Evolutionary conservation across 2,329 filamentous ascomycete species (phyloP).

Genomic region (Neonectria neomacrospora): DNA sequence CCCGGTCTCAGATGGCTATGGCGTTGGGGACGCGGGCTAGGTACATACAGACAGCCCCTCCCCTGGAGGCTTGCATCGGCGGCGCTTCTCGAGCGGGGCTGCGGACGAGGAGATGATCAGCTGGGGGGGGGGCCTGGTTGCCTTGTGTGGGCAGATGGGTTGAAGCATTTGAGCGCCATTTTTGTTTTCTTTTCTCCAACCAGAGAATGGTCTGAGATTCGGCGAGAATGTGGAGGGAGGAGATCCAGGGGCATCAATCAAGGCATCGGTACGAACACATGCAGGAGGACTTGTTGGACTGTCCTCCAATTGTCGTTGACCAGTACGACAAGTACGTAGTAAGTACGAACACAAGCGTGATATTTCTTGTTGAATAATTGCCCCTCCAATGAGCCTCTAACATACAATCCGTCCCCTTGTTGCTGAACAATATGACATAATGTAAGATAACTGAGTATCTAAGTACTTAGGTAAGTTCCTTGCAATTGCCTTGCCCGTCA

Average conservation of each 20-base stretch:
- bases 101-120: constrained; percentile 17
- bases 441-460: no score
- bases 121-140: constrained; percentile 13
- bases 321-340: no score
- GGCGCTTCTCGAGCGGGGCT: constrained; percentile 20
- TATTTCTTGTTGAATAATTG: background rate
- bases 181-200: constrained; percentile 12
- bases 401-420: background rate
- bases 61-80: constrained; percentile 5
- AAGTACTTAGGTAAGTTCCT: background rate
- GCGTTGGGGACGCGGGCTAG: background rate
- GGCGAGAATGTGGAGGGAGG: constrained; percentile 4
- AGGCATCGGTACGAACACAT: background rate
- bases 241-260: constrained; percentile 2
- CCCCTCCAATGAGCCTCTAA: background rate
- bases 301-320: background rate
- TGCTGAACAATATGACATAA: background rate
- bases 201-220: constrained; percentile 16
- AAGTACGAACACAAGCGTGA: no score
- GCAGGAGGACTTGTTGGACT: background rate
- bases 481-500: background rate
- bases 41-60: background rate
- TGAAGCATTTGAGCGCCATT: constrained; percentile 21
- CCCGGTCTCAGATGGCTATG: background rate
- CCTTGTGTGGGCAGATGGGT: constrained; percentile 15